Conservation (phyloP, 2,329 filamentous ascomycete species). For the Colletotrichum camelliae region DNA sequence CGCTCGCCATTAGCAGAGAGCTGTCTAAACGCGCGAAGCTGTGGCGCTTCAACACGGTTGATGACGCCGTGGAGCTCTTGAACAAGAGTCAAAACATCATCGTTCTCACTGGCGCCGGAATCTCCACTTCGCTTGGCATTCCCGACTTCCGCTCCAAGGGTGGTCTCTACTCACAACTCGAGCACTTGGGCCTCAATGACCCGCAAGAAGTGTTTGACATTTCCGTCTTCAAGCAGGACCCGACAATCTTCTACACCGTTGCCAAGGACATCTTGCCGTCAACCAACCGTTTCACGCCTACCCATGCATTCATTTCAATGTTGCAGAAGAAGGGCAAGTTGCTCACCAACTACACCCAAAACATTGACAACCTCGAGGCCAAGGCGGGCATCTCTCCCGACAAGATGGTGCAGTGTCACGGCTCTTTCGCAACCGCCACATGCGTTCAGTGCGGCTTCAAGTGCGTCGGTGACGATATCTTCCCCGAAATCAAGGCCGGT, state of each 20-base stretch:
- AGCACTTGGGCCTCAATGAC: slow-evolving; percentile 77
- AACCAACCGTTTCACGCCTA: slow-evolving; percentile 83
- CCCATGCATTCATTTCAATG: slow-evolving; percentile 90
- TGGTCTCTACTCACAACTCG: slow-evolving; percentile 87
- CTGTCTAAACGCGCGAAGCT: slow-evolving; percentile 83
- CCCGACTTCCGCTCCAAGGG: slow-evolving; percentile 96
- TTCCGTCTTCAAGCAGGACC: slow-evolving; percentile 82
- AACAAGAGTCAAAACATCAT: slow-evolving; percentile 81
- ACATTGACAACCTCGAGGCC: slow-evolving; percentile 95
- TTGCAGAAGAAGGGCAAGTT: slow-evolving; percentile 89
- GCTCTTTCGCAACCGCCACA: slow-evolving; percentile 90
- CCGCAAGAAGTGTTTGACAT: slow-evolving; percentile 98
- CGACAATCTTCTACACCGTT: slow-evolving; percentile 87
- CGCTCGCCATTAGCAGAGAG: slow-evolving; percentile 79
- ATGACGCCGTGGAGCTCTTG: slow-evolving; percentile 84
- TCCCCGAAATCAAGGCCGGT: slow-evolving; percentile 77
- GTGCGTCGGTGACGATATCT: slow-evolving; percentile 78
- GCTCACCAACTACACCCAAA: slow-evolving; percentile 97
- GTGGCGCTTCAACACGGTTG: slow-evolving; percentile 79
- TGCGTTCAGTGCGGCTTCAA: slow-evolving; percentile 83
- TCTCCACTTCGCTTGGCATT: slow-evolving; percentile 95
- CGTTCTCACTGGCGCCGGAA: slow-evolving; percentile 93
- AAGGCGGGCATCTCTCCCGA: slow-evolving; percentile 81
- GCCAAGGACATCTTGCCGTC: slow-evolving; percentile 89
- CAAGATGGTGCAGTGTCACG: slow-evolving; percentile 94